phyloP scores from a whole-genome alignment of 2,329 filamentous ascomycete species.

The Botrytis squamosa region DNA sequence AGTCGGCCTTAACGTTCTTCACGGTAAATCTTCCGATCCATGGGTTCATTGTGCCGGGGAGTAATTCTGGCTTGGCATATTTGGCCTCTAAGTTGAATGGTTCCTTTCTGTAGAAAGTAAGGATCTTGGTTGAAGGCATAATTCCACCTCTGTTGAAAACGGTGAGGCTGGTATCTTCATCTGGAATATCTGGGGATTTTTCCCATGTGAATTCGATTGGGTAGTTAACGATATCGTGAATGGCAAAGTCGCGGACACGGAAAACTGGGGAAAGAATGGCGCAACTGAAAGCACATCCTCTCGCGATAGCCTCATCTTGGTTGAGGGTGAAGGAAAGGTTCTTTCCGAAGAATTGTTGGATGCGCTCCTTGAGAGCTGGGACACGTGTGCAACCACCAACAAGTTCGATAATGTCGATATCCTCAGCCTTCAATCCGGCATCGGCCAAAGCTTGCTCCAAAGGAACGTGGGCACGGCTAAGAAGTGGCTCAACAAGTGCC shows the following conservation, averaged over 20 bases:
- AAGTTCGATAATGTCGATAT: constrained; percentile 91
- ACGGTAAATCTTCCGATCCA: constrained; percentile 98
- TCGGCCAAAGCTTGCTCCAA: constrained; percentile 93
- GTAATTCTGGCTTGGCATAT: constrained; percentile 80
- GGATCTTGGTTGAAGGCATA: constrained; percentile 97
- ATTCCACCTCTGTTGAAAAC: constrained; percentile 98
- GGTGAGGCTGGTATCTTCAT: constrained; percentile 94
- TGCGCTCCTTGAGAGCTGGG: constrained; percentile 84
- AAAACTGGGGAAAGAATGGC: constrained; percentile 96
- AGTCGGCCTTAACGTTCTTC: constrained; percentile 92
- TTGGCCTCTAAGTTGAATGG: constrained; percentile 93
- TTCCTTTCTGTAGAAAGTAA: constrained; percentile 99
- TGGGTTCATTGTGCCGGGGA: constrained; percentile 86
- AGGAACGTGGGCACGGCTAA: constrained; percentile 69
- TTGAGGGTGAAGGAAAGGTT: constrained; percentile 92
- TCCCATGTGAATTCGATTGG: constrained; percentile 99
- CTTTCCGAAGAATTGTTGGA: constrained; percentile 91
- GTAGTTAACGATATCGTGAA: constrained; percentile 97
- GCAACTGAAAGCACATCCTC: constrained; percentile 95
- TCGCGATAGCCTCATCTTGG: constrained; percentile 94
- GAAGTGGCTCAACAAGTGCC: constrained; percentile 80
- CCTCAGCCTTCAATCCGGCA: constrained; percentile 83
- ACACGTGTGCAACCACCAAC: constrained; percentile 95
- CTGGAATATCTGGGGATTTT: constrained; percentile 95
- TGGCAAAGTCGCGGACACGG: constrained; percentile 95